Percentiles rank a stretch among this genome's conserved stretches.
These are phyloP conservation scores for Neckera pumila DNA, from an alignment of 225 moss, liverwort and hornwort genomes.

Conservation along the genomic window DNA sequence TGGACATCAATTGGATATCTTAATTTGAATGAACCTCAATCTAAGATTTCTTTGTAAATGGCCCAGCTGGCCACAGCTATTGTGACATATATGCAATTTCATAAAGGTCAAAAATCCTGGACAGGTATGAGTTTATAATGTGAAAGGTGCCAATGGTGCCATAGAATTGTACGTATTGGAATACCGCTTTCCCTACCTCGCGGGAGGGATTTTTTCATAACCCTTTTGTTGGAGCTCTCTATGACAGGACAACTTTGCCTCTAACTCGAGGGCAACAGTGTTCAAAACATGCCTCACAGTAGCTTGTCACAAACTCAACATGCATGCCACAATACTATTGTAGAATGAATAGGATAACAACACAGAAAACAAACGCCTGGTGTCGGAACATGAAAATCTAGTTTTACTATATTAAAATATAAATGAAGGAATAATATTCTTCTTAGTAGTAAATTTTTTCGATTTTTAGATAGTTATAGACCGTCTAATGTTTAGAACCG, in stretches of 20 bases:
- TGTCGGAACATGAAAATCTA: too few relatives aligned
- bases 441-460: too few relatives aligned
- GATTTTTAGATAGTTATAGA: too few relatives aligned
- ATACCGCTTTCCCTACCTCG: neutral
- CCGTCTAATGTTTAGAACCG: too few relatives aligned
- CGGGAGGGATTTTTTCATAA: neutral
- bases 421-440: too few relatives aligned
- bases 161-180: neutral
- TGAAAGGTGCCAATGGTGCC: neutral
- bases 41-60: neutral
- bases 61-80: neutral
- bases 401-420: too few relatives aligned
- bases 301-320: too few relatives aligned
- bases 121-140: neutral
- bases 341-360: too few relatives aligned
- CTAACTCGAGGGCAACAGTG: neutral
- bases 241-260: too few relatives aligned
- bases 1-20: neutral
- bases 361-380: too few relatives aligned
- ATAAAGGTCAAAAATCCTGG: neutral
- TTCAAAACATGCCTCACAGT: neutral
- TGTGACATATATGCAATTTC: neutral
- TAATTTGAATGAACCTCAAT: neutral
- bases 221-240: neutral
- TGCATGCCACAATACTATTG: too few relatives aligned